phyloP scores from a whole-genome alignment of 352 stramenopile species.

The Globisporangium rhizosaccharum region DNA sequence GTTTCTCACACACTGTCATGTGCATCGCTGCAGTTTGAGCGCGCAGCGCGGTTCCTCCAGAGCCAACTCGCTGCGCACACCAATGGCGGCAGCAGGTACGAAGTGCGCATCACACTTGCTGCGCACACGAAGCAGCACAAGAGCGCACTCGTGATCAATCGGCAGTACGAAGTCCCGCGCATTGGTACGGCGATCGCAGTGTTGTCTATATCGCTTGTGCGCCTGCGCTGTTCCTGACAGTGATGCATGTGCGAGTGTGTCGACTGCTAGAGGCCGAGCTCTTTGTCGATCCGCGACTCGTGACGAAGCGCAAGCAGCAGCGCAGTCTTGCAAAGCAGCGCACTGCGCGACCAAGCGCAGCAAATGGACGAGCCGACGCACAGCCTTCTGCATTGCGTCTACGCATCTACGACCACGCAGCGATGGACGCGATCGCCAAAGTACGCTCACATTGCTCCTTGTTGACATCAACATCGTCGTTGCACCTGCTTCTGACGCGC shows the following conservation, averaged over 20 bases:
- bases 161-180: constrained; percentile 34
- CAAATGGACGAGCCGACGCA: constrained; percentile 5
- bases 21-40: constrained; percentile 36
- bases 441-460: constrained; percentile 9
- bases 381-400: constrained; percentile 19
- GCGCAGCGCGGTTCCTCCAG: constrained; percentile 33
- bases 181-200: constrained; percentile 33
- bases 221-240: not conserved
- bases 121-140: constrained; percentile 12
- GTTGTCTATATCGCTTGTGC: not conserved
- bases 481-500: too few species aligned
- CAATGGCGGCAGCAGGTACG: constrained; percentile 24
- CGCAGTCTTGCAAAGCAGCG: constrained; percentile 3
- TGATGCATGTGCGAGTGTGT: not conserved
- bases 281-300: constrained; percentile 35
- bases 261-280: constrained; percentile 35
- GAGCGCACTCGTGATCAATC: constrained; percentile 55
- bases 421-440: constrained; percentile 39
- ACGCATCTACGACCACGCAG: constrained; percentile 28
- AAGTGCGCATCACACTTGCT: constrained; percentile 31
- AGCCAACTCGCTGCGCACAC: constrained; percentile 22
- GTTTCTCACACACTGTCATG: not conserved
- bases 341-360: not conserved
- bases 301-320: constrained; percentile 6
- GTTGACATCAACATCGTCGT: not conserved